A percentile compares a stretch with the other conserved stretches of the same genome.
phyloP scores from a whole-genome alignment of 2,329 filamentous ascomycete species.

The Arthrobotrys entomopaga region DNA sequence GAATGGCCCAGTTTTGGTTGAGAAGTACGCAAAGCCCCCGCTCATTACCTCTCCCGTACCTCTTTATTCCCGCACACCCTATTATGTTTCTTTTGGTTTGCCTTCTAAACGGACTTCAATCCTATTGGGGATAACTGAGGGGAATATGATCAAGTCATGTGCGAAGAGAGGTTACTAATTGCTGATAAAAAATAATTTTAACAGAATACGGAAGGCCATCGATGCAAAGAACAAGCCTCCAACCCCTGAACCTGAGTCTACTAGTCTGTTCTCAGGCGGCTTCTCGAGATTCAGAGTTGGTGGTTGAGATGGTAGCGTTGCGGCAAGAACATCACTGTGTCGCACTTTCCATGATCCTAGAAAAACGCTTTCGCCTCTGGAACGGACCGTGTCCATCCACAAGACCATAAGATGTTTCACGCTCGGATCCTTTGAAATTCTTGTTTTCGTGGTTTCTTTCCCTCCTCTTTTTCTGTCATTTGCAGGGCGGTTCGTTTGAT shows the following conservation, averaged over 20 bases:
- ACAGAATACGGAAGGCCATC: conserved; percentile 43
- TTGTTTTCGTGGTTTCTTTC: conserved; percentile 16
- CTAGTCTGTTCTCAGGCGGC: conserved; percentile 32
- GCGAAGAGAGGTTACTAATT: conserved; percentile 20
- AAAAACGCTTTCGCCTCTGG: conserved; percentile 32
- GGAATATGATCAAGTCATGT: conserved; percentile 40
- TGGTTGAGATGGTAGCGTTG: background rate
- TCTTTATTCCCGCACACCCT: conserved; percentile 7
- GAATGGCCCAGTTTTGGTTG: conserved; percentile 86
- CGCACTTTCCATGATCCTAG: conserved; percentile 17
- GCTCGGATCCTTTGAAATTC: conserved; percentile 43
- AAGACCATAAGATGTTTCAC: conserved; percentile 51
- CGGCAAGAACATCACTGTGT: background rate
- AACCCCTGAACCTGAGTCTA: conserved; percentile 39
- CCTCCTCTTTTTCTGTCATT: conserved; percentile 20
- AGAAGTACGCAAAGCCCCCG: conserved; percentile 73
- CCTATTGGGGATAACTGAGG: conserved; percentile 14
- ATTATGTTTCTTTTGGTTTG: conserved; percentile 5
- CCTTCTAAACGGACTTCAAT: conserved; percentile 1
- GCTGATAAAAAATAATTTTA: conserved; percentile 28
- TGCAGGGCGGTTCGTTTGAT: conserved; percentile 30
- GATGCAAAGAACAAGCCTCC: conserved; percentile 37
- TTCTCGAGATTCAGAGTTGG: conserved; percentile 47
- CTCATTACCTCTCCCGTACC: conserved; percentile 1
- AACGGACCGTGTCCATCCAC: conserved; percentile 54